These are phyloP conservation scores for Hemileia vastatrix DNA, from an alignment of 1,284 basidiomycete genomes.

Conservation along the genomic window DNA sequence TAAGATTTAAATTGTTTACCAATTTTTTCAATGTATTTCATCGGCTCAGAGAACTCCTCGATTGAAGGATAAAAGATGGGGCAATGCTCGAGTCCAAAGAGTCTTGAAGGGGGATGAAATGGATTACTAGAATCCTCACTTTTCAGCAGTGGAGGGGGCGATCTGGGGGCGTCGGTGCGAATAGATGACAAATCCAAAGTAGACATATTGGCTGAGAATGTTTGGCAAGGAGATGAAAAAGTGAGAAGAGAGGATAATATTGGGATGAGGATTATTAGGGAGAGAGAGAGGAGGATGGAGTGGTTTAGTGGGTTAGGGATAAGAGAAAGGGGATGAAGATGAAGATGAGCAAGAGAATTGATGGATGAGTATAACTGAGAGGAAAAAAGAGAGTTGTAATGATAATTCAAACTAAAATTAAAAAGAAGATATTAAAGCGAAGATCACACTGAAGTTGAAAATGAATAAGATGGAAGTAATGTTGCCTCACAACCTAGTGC, in stretches of 20 bases:
- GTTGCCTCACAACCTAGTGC: no score
- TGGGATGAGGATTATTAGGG: background rate
- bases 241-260: background rate
- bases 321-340: background rate
- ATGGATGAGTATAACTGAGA: background rate
- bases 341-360: background rate
- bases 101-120: no score
- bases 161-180: slow-evolving; percentile 14
- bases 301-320: background rate
- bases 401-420: background rate
- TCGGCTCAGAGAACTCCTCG: slow-evolving; percentile 86
- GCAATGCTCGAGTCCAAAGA: slow-evolving; percentile 81
- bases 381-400: background rate
- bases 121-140: slow-evolving; percentile 6
- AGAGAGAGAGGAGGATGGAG: background rate
- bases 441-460: no score
- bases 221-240: background rate
- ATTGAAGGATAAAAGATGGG: slow-evolving; percentile 76
- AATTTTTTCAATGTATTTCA: slow-evolving; percentile 83
- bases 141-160: slow-evolving; percentile 6
- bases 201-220: no score
- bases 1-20: slow-evolving; percentile 58
- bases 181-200: slow-evolving; percentile 11
- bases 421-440: background rate
- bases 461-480: no score